phyloP scores from a whole-genome alignment of 2,329 filamentous ascomycete genomes.

The Fusarium annulatum region DNA sequence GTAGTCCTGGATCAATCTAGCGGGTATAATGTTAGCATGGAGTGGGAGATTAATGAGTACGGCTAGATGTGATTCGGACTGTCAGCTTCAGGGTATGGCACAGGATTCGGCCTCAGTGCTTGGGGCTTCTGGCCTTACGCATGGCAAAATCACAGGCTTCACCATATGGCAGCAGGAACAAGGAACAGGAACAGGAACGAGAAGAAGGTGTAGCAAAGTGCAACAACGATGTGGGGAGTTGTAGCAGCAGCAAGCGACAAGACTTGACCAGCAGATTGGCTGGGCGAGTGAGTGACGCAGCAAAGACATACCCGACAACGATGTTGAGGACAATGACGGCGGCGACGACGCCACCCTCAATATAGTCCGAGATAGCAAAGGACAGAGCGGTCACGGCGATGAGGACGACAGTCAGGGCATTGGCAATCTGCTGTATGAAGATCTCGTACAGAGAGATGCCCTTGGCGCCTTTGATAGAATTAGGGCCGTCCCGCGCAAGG shows the following conservation, averaged over 20 bases:
- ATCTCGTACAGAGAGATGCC: constrained; percentile 80
- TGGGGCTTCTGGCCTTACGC: constrained; percentile 44
- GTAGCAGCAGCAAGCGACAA: constrained; percentile 25
- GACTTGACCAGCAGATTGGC: constrained; percentile 26
- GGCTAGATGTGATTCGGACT: constrained; percentile 32
- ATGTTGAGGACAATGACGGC: constrained; percentile 76
- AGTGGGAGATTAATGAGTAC: constrained; percentile 17
- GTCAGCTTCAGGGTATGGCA: constrained; percentile 46
- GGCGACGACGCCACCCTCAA: constrained; percentile 71
- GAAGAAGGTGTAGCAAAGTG: constrained; percentile 33
- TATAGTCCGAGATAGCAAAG: constrained; percentile 72
- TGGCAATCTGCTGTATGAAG: constrained; percentile 80
- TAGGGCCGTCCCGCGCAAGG: constrained; percentile 73
- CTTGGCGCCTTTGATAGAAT: constrained; percentile 77
- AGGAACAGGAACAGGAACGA: constrained; percentile 11
- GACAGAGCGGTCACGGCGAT: constrained; percentile 78
- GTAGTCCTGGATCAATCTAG: constrained; percentile 69
- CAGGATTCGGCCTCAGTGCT: constrained; percentile 42
- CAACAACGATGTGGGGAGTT: constrained; percentile 31
- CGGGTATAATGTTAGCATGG: constrained; percentile 42
- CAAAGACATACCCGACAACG: constrained; percentile 66
- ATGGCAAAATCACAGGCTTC: constrained; percentile 45
- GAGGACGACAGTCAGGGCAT: constrained; percentile 80
- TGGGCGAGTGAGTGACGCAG: constrained; percentile 36
- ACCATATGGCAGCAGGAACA: constrained; percentile 42